These are phyloP conservation scores for Thuja plicata DNA, from an alignment of 83 land plant species.

Conservation along the genomic window DNA sequence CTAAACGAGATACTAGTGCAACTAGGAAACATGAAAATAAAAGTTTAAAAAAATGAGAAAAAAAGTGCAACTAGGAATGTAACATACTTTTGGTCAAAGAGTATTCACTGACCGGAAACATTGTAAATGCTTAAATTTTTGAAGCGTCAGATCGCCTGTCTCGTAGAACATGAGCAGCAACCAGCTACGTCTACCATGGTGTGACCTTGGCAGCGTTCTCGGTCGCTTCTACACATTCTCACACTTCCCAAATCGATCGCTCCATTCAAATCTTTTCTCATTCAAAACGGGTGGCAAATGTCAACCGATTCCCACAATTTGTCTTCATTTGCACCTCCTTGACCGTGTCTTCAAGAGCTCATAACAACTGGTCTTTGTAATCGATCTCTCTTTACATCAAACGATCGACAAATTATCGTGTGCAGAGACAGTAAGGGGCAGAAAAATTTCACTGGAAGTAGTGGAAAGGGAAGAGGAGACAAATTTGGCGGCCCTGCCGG, in stretches of 20 bases:
- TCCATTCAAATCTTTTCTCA: background rate
- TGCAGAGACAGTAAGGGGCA: background rate
- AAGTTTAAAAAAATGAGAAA: too few species aligned
- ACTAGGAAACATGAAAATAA: too few species aligned
- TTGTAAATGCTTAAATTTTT: too few species aligned
- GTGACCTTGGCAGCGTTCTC: background rate
- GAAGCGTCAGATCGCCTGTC: too few species aligned
- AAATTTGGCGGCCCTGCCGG: slow-evolving; percentile 9
- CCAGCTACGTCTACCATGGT: too few species aligned
- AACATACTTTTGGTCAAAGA: too few species aligned
- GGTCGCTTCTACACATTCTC: background rate
- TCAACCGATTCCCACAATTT: background rate
- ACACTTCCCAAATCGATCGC: background rate
- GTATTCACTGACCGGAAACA: too few species aligned
- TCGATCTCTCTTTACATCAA: background rate
- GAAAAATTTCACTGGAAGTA: background rate
- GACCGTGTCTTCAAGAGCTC: background rate
- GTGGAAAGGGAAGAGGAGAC: slow-evolving; percentile 11
- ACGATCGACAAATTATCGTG: background rate
- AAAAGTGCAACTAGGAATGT: too few species aligned
- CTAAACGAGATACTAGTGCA: too few species aligned
- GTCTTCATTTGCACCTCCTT: background rate
- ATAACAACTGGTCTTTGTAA: background rate
- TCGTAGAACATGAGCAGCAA: too few species aligned
- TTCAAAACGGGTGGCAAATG: background rate